Percentiles rank a stretch among this genome's conserved stretches.
Conservation (phyloP, 2,329 filamentous ascomycete species). For the Ciborinia camelliae region DNA sequence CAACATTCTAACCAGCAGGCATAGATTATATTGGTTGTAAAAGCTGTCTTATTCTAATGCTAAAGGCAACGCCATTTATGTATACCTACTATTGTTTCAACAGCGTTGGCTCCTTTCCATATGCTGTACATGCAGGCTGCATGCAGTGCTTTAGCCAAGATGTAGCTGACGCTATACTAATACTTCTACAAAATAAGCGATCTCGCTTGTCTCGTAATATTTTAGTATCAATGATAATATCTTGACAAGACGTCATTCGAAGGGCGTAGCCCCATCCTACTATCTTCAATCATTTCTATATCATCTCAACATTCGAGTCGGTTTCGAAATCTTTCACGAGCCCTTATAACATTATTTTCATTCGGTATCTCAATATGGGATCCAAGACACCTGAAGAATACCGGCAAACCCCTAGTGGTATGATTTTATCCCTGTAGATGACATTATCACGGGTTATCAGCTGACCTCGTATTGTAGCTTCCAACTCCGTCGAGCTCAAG, state of each 20-base stretch:
- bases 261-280: background rate
- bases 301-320: background rate
- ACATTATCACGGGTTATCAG: background rate
- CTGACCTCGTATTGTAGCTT: conserved; percentile 19
- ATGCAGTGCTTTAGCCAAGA: too few relatives aligned
- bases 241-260: background rate
- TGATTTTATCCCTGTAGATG: background rate
- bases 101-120: too few relatives aligned
- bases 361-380: conserved; percentile 1
- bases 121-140: too few relatives aligned
- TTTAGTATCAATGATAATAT: background rate
- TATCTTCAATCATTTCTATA: background rate
- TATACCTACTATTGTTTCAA: too few relatives aligned
- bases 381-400: conserved; percentile 8
- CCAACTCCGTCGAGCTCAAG: conserved; percentile 26
- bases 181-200: too few relatives aligned
- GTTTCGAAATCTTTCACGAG: background rate
- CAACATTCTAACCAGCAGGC: too few relatives aligned
- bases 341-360: background rate
- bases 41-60: too few relatives aligned
- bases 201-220: background rate
- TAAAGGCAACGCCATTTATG: too few relatives aligned
- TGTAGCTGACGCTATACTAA: too few relatives aligned
- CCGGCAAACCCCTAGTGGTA: conserved; percentile 25
- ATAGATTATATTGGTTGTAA: too few relatives aligned